Evolutionary conservation across 257 asterid genomes (phyloP), one percentile per base, ranked within the genome.

Genomic region (Nicotiana knightiana): DNA sequence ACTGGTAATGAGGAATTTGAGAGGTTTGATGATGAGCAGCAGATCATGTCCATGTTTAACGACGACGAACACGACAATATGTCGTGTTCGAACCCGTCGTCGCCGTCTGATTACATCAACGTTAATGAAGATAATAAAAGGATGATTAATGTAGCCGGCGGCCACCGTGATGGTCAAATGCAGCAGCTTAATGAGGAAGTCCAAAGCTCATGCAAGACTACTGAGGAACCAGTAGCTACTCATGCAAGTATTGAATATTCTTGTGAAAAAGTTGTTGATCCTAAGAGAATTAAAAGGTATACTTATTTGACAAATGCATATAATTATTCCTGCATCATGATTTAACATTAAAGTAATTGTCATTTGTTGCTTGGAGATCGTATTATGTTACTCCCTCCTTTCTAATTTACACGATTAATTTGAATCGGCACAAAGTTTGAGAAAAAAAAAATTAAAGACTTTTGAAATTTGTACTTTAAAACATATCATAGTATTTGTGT

Each of bases 281-380:
- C 99, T 2, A 95, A 95, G 87, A 87, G 97, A 88, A 92, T 95
- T 82, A 93, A 92, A 85, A 91, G 99, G 99, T 93, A 86, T 48
- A 46, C 0, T 28, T 30, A 54, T 55, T 51, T 10, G 12, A 51
- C 4, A 9, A 1, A 53, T 61, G 24, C 26, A 15, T 6, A 62
- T 26, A 10, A 4, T 63, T 63, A 26, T 10, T 63, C 17, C 0
- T 61, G 37, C 18, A 63, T 26, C 35, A 63, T 3, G 58, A 2
- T 13, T 53, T 53, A 2, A 53, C 6, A 13, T 13, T 53, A 53
- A 3, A 6, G 6, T 53, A 53, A 53, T 53, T 53, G 6, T 24
- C 3, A 0, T 24, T n/a, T 21, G 15, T 21, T 61, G 1, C 3
- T 0, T 21, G 32, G 2, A 61, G 2, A 21, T 4, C 0, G 57